Conservation (phyloP, 208 protist species). For the Phytomonas sp. region DNA sequence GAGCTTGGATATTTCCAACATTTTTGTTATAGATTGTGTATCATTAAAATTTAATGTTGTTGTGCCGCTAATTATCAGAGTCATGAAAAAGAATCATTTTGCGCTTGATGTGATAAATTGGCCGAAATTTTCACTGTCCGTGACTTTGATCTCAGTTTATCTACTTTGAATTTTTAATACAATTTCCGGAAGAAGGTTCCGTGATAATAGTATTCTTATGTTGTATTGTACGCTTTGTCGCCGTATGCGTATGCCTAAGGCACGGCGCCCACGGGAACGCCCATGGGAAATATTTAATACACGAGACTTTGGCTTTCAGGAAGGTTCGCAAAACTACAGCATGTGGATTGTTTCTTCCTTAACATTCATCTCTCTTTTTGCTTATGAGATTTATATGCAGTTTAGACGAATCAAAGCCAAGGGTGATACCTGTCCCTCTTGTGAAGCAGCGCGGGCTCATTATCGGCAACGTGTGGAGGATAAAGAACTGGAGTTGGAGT, state of each 20-base stretch:
- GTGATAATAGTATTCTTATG: constrained; percentile 19
- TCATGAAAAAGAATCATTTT: background rate
- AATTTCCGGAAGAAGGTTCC: background rate
- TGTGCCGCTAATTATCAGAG: background rate
- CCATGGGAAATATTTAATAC: constrained; percentile 87
- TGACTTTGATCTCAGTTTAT: background rate
- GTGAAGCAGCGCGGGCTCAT: constrained; percentile 72
- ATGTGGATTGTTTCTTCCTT: background rate
- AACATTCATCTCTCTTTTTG: constrained; percentile 22
- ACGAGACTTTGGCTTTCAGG: constrained; percentile 77
- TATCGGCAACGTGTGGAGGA: constrained; percentile 61
- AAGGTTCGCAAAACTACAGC: constrained; percentile 81
- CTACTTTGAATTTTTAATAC: background rate
- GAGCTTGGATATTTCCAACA: background rate
- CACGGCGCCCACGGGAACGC: constrained; percentile 73
- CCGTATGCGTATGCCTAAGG: constrained; percentile 65
- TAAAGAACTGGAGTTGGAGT: constrained; percentile 46
- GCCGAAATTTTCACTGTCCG: background rate
- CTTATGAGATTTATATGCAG: constrained; percentile 72
- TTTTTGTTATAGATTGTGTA: constrained; percentile 1
- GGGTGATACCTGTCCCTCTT: constrained; percentile 78
- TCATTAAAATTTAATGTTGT: constrained; percentile 4
- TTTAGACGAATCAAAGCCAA: constrained; percentile 41
- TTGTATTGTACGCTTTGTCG: constrained; percentile 24
- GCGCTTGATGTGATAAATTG: background rate